Conservation (phyloP, 1,284 basidiomycete genomes). For the Blastosporella zonata region DNA sequence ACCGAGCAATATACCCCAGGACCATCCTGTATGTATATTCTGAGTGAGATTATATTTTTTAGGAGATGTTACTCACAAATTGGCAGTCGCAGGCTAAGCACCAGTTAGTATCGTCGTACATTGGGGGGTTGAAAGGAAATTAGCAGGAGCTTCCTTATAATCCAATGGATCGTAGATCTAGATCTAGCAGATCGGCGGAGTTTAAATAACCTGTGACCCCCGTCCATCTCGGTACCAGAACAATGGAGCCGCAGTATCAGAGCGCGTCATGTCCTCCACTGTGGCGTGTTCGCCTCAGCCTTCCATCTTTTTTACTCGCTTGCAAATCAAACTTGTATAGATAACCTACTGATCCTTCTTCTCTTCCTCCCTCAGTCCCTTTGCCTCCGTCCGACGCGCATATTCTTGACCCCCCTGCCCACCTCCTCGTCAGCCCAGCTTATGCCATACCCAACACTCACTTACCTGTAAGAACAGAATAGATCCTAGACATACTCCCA, state of each 20-base stretch:
- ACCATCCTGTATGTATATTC: slow-evolving; percentile 32
- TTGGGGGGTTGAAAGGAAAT: slow-evolving; percentile 27
- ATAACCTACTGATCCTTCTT: slow-evolving; percentile 38
- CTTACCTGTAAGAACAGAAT: slow-evolving; percentile 72
- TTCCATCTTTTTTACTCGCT: no score
- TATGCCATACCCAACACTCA: neutral
- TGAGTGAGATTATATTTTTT: slow-evolving; percentile 2
- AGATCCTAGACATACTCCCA: slow-evolving; percentile 62
- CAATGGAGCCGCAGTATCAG: no score
- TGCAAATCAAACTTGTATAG: no score
- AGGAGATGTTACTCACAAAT: slow-evolving; percentile 39
- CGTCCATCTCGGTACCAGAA: slow-evolving; percentile 21
- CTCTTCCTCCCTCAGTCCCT: slow-evolving; percentile 46
- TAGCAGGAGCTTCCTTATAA: slow-evolving; percentile 12
- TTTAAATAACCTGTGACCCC: slow-evolving; percentile 8
- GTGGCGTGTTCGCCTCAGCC: no score
- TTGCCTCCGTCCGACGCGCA: slow-evolving; percentile 65
- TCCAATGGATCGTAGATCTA: slow-evolving; percentile 10
- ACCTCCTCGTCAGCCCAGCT: neutral
- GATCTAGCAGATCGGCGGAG: slow-evolving; percentile 7
- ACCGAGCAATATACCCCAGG: slow-evolving; percentile 53
- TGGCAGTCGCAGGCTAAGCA: slow-evolving; percentile 59
- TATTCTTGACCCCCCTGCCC: slow-evolving; percentile 83
- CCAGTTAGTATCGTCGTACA: slow-evolving; percentile 72
- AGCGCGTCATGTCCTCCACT: no score